Base-by-base conservation (phyloP, 2,329 filamentous ascomycete genomes). In the Apiospora aurea region DNA sequence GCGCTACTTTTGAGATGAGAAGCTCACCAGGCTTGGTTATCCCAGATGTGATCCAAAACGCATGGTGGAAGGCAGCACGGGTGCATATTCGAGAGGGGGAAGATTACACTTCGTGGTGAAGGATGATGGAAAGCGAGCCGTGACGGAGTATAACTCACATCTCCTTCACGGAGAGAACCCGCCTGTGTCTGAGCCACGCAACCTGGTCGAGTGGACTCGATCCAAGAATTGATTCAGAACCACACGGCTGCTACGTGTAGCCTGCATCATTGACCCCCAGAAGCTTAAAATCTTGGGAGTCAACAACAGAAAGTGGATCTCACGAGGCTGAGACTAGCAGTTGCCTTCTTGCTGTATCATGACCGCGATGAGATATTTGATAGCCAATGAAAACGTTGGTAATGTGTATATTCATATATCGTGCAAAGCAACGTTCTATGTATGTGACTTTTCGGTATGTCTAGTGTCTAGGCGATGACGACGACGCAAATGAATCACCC, bases 361-460 rank as follows among this genome's bases (percentile, higher is more conserved):
- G 13, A 16, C 10, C 18, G 24, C 11, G 29, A 29, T 6, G 51
- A 53, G 14, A 57, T 7, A 57, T 7, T 21, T 21, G 7, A 57
- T 57, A 10, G 51, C 21, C 5, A 11, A 38, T 21, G 29, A n/a
- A 5, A 10, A 18, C 34, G 1, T 41, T 14, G 13, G 5, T 18
- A 2, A 64, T 64, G 10, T 38, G 57, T 64, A 51, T 64, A 64
- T 64, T n/a, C 21, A 64, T 64, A 41, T 41, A n/a, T 64, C 41
- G 29, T 24, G 21, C 57, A 41, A 41, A 41, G 8, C 57, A 64
- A 64, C 11, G 57, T 64, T 64, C 57, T 64, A 64, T 38, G 53
- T 61, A 61, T 61, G 34, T 41, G 18, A 64, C 57, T 41, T 38
- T 64, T 64, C 34, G 57, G 57, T 64, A 41, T 34, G 29, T 21